phyloP scores from a whole-genome alignment of 1,284 basidiomycete species.

The Ceratobasidium sp. region DNA sequence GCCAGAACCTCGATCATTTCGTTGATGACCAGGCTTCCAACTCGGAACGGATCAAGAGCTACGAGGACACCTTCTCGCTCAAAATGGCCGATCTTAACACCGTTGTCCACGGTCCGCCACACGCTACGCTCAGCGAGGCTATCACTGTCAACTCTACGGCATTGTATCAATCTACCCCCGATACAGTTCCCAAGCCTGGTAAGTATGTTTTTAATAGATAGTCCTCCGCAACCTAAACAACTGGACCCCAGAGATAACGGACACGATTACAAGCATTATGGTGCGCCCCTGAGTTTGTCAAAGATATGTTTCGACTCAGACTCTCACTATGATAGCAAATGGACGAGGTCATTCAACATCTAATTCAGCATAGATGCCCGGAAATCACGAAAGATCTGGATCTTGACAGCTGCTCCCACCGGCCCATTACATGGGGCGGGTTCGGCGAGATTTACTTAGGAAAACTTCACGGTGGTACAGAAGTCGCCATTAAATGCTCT shows the following conservation, averaged over 20 bases:
- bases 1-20: constrained; percentile 77
- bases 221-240: no score
- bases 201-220: constrained; percentile 83
- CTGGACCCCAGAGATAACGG: no score
- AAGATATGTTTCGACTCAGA: neutral
- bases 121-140: constrained; percentile 82
- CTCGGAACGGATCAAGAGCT: constrained; percentile 57
- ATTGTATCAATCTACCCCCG: constrained; percentile 72
- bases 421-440: constrained; percentile 9
- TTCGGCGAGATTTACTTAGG: constrained; percentile 5
- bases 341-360: constrained; percentile 9
- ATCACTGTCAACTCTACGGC: constrained; percentile 96
- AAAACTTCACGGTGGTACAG: neutral
- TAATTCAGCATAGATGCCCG: constrained; percentile 10
- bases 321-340: neutral
- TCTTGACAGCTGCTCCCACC: neutral
- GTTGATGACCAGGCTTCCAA: constrained; percentile 51
- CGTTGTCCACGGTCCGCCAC: constrained; percentile 73
- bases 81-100: constrained; percentile 79
- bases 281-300: no score
- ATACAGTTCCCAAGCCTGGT: constrained; percentile 75
- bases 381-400: constrained; percentile 26
- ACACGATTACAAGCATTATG: no score
- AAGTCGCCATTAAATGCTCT: constrained; percentile 27
- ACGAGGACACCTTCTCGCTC: constrained; percentile 83